Base-by-base conservation (phyloP, 2,329 filamentous ascomycete genomes). In the Phaeophleospora eucalypticola region DNA sequence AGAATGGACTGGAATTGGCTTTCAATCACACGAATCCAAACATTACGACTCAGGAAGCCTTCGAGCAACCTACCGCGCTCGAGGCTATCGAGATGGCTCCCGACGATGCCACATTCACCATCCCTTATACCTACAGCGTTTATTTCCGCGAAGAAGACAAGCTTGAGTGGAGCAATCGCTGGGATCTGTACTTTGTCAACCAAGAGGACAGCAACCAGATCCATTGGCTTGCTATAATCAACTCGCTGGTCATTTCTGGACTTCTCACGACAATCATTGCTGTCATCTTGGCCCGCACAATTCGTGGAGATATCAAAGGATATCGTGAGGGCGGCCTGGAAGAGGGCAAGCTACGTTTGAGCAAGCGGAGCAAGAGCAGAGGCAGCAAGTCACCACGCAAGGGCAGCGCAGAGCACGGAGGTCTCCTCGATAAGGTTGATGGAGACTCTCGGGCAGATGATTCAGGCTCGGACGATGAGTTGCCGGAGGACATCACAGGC, bases 181-280 rank as follows among this genome's bases (percentile, higher is more conserved):
- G 89, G 89, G 87, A 94, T 60, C 72, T 91, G 45, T 95, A 94
- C 67, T 94, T 95, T 69, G 86, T 86, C 49, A 89, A 91, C 65
- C 87, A 93, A 63, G 84, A 88, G 48, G 87, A 91, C 56, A 86
- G 86, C 37, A 83, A 81, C 19, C 83, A 82, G 63, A 87, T 91
- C 18, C 89, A 95, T 65, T 94, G 88, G 87, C 75, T 95, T 46
- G 88, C 89, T 29, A 91, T 95, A 53, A 68, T 93, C 66, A 95
- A 94, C 70, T 93, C 88, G 0, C 68, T 95, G 54, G 84, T 89
- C 55, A 93, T 95, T 56, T 87, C 85, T 41, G 84, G 84, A 4
- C 73, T 93, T 29, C 72, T 95, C 35, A 89, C 86, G 1, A 83
- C 84, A 15, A 82, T 89, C 29, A 86, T 93, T 18, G 80, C 87